A percentile compares a stretch with the other conserved stretches of the same genome.
These are phyloP conservation scores for Silene conica DNA, from an alignment of 148 eudicot species.

Conservation along the genomic window DNA sequence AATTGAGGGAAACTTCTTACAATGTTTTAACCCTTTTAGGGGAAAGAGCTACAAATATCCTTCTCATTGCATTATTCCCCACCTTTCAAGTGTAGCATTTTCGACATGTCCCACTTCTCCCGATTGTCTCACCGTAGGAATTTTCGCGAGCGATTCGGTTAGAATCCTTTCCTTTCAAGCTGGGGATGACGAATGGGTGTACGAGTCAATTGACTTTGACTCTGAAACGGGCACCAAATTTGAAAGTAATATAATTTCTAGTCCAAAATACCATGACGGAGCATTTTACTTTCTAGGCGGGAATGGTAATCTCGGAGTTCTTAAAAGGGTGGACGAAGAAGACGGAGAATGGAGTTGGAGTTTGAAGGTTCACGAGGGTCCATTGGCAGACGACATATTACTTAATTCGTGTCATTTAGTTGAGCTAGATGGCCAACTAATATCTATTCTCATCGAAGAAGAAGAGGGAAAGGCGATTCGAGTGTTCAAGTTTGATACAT, in stretches of 20 bases:
- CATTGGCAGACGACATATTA: neutral
- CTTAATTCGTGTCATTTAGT: neutral
- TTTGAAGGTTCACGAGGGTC: neutral
- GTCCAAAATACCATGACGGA: neutral
- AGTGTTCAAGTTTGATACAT: conserved; percentile 5
- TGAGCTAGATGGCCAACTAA: neutral
- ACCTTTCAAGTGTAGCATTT: neutral
- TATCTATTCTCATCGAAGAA: neutral
- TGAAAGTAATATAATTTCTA: neutral
- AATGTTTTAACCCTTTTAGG: neutral
- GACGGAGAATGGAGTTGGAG: no score
- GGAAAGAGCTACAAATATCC: neutral
- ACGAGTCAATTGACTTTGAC: neutral
- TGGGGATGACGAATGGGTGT: neutral
- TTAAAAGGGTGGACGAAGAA: neutral
- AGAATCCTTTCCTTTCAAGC: neutral
- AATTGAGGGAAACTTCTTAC: neutral
- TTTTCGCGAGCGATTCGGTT: no score
- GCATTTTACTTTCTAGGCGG: conserved; percentile 2
- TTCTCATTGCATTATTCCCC: neutral
- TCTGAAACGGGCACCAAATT: neutral
- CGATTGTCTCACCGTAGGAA: conserved; percentile 1
- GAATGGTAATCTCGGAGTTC: neutral
- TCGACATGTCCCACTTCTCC: conserved; percentile 10
- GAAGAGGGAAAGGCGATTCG: no score